Base-by-base conservation (phyloP, 2,329 filamentous ascomycete species). In the Phialophora macrospora region DNA sequence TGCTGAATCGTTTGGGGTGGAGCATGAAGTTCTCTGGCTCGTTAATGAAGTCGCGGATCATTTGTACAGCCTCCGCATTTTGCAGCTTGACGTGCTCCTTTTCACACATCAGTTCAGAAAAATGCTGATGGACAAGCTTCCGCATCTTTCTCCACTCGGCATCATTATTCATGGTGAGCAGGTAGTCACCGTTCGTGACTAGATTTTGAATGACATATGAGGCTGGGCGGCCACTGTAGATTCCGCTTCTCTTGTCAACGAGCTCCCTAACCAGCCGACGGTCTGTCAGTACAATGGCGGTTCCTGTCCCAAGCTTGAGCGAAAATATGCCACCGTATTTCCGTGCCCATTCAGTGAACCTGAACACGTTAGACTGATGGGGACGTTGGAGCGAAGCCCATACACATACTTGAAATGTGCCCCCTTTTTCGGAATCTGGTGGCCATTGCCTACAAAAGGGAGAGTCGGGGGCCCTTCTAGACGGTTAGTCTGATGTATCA, bases 51-150 rank as follows among this genome's bases (percentile, higher is more conserved):
- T 85, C 83, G 9, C 74, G 70, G 4, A 84, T 64, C 75, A 84
- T 78, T 71, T 84, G 82, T 2, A 74, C 73, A 0, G 78, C 79
- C 70, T 86, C 83, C 0, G 83, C 83, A 62, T 85, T 75, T 48
- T 79, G 75, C 0, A 84, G 59, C 0, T 73, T 65, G 2, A 80
- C 62, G 66, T 85, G 79, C 7, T 79, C 64, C 55, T 78, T 79
- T 41, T 83, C 80, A 9, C 60, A 62, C 34, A 62, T 55, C 17
- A 48, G 8, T 56, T 83, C 82, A 70, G 76, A 82, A 57, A 83
- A 77, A 60, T 78, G 73, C 54, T 81, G 77, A 62, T 83, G 79
- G 7, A 82, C 72, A 2, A 82, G 69, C 63, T 80, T 81, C 14
- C 83, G 77, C n/a, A 79, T 76, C 2, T 69, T 75, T 6, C 80